Percentiles rank a stretch among this genome's conserved stretches.
Evolutionary conservation across 257 asterid species (phyloP).

Genomic region (Striga asiatica): DNA sequence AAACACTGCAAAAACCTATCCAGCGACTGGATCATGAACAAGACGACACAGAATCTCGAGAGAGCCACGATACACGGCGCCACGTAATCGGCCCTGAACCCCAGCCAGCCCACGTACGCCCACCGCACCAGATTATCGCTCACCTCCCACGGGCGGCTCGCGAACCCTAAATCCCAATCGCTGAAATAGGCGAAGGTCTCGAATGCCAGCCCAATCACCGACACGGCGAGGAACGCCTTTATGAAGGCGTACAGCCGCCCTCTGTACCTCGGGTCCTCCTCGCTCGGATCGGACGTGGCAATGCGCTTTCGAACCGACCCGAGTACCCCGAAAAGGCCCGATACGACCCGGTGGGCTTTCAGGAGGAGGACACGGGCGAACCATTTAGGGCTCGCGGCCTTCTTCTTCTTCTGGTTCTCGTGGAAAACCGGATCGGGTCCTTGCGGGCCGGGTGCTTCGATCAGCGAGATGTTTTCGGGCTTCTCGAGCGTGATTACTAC

Average conservation of each 20-base stretch:
- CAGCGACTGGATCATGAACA: slow-evolving; percentile 66
- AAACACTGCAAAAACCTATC: slow-evolving; percentile 63
- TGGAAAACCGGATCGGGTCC: slow-evolving; percentile 27
- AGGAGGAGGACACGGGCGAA: slow-evolving; percentile 56
- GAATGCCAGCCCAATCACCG: slow-evolving; percentile 47
- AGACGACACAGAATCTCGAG: slow-evolving; percentile 60
- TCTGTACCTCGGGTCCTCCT: slow-evolving; percentile 58
- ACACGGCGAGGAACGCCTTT: slow-evolving; percentile 55
- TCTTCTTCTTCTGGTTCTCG: slow-evolving; percentile 68
- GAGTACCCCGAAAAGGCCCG: slow-evolving; percentile 31
- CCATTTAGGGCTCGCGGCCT: slow-evolving; percentile 48
- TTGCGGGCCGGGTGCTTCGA: slow-evolving; percentile 31
- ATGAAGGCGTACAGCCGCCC: slow-evolving; percentile 63
- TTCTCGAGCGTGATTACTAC: slow-evolving; percentile 64
- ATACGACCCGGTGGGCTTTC: slow-evolving; percentile 47
- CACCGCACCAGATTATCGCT: slow-evolving; percentile 44
- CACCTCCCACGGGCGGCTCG: slow-evolving; percentile 37
- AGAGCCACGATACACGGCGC: slow-evolving; percentile 50
- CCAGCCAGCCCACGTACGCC: slow-evolving; percentile 66
- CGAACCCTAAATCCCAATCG: slow-evolving; percentile 51
- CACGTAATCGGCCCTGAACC: slow-evolving; percentile 52
- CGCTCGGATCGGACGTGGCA: slow-evolving; percentile 52
- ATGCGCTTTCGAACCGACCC: slow-evolving; percentile 57
- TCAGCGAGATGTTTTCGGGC: slow-evolving; percentile 38
- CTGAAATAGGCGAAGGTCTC: slow-evolving; percentile 60